These are phyloP conservation scores for Claviceps sorghi DNA, from an alignment of 2,329 filamentous ascomycete species.

Conservation along the genomic window DNA sequence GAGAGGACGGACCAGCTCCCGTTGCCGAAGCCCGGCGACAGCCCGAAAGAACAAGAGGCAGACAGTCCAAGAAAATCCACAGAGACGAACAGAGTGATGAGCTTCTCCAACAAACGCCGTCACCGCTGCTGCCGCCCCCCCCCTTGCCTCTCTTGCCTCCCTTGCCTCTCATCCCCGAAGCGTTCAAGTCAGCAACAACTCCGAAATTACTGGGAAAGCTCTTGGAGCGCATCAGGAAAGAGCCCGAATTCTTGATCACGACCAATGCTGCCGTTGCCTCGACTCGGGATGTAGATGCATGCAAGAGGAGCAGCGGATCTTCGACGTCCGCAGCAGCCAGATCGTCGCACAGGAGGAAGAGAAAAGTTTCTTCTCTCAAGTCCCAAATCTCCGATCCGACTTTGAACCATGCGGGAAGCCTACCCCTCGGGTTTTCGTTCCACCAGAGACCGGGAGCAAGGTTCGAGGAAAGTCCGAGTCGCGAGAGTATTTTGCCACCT, in stretches of 20 bases:
- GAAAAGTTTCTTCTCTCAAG: slow-evolving; percentile 9
- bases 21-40: background rate
- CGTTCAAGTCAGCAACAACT: slow-evolving; percentile 11
- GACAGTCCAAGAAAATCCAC: slow-evolving; percentile 2
- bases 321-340: background rate
- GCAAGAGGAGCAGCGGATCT: background rate
- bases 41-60: background rate
- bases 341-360: slow-evolving; percentile 5
- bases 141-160: slow-evolving; percentile 9
- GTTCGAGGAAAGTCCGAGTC: background rate
- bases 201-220: slow-evolving; percentile 15
- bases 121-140: background rate
- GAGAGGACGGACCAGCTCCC: slow-evolving; percentile 7
- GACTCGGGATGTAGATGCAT: background rate
- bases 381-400: slow-evolving; percentile 13
- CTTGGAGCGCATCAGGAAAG: slow-evolving; percentile 14
- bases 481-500: background rate
- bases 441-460: background rate
- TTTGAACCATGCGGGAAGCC: slow-evolving; percentile 2
- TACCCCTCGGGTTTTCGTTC: background rate
- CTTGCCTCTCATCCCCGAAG: slow-evolving; percentile 19
- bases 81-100: slow-evolving; percentile 7
- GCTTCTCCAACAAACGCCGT: slow-evolving; percentile 8
- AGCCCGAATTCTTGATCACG: slow-evolving; percentile 5
- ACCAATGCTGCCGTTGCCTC: background rate